Base-by-base conservation (phyloP, 2,329 filamentous ascomycete species). In the Fusarium compactum region DNA sequence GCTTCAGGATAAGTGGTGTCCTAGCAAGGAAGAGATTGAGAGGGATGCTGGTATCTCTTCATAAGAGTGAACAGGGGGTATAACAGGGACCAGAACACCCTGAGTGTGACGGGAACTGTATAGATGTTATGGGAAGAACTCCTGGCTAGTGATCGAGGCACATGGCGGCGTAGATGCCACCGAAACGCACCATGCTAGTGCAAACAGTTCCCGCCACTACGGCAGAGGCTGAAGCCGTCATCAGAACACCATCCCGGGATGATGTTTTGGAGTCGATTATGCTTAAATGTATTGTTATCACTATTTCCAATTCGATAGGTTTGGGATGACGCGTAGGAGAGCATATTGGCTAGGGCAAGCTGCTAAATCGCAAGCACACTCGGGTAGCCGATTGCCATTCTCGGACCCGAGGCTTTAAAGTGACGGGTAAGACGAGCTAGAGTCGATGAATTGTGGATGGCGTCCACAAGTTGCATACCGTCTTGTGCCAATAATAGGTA, bases 1-100 rank as follows among this genome's bases (percentile, higher is more conserved):
- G 2, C 77, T 87, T 5, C 85, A 87, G 77, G 80, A 87, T 41
- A 86, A 84, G 72, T 87, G 85, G 85, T 84, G 77, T 25, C 83
- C 82, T 0, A 81, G 79, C 50, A 81, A 82, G 73, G 83, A 85
- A 44, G 77, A 83, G 30, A 82, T 87, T 60, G 85, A 87, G 72
- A 80, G 76, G 61, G 82, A 84, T 45, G 82, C 81, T 12, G 75
- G 76, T 0, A 72, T 76, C 16, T 56, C 61, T 11, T 52, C 53
- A 0, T 75, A 18, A 24, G 20, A 7, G 11, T 20, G 6, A 8
- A 25, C 29, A 8, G 6, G 9, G 32, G 32, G 32, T 38, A 5
- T 38, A 38, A 1, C 32, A 38, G 9, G 16, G 32, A 38, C 5
- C 16, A 38, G 32, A 18, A 38, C 32, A 38, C 16, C 32, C 32